These are phyloP conservation scores for Eimeria brunetti DNA, from an alignment of 169 alveolate genomes.

Conservation along the genomic window DNA sequence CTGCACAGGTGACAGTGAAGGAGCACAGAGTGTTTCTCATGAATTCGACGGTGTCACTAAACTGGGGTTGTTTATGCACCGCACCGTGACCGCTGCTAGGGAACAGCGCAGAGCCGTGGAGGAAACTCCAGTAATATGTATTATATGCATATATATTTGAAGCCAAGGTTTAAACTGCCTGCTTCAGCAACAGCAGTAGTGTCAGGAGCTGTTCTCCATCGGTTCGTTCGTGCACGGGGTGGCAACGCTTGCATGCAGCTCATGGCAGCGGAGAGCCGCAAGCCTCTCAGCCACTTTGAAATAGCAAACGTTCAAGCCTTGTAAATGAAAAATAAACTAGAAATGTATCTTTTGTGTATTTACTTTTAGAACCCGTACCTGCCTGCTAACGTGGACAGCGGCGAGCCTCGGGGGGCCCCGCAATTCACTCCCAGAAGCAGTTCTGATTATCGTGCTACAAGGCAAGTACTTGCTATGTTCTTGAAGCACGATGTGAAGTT, in stretches of 20 bases:
- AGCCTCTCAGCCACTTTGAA: not conserved
- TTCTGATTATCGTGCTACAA: not conserved
- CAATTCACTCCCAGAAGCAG: not conserved
- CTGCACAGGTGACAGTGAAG: not conserved
- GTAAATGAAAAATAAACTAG: not conserved
- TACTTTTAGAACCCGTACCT: not conserved
- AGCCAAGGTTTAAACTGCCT: not conserved
- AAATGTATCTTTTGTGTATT: not conserved
- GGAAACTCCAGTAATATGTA: not conserved
- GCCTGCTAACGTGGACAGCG: not conserved
- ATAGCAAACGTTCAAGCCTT: not conserved
- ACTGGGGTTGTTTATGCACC: not conserved
- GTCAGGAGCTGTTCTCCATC: not conserved
- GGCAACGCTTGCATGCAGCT: conserved; percentile 56
- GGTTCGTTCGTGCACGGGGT: conserved; percentile 9
- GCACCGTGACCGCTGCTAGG: not conserved
- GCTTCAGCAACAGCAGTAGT: not conserved
- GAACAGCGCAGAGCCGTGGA: not conserved
- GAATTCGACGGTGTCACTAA: not conserved
- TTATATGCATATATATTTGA: not conserved
- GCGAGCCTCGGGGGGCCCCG: conserved; percentile 46
- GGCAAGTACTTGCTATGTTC: not conserved
- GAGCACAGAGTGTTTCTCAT: not conserved
- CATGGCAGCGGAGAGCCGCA: not conserved
- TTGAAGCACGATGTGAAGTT: not conserved